phyloP scores from a whole-genome alignment of 1,139 yeast genomes.

The Magnusiomyces starmeri region DNA sequence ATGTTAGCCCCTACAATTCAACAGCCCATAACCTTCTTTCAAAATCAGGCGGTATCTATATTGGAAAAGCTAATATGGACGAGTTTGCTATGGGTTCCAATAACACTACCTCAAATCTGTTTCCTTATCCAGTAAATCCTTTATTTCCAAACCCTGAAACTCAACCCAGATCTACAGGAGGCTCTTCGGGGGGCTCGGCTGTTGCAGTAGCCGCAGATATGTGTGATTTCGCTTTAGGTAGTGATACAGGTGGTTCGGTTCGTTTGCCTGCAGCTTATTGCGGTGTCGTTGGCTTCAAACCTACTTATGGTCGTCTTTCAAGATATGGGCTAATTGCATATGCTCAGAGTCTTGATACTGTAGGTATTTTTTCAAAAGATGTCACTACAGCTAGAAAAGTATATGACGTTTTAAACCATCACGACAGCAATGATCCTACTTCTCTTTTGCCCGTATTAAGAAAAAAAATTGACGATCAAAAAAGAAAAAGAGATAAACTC shows the following conservation, averaged over 20 bases:
- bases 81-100: constrained; percentile 93
- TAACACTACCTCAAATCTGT: constrained; percentile 49
- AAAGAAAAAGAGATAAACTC: constrained; percentile 9
- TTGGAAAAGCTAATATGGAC: constrained; percentile 90
- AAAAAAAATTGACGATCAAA: constrained; percentile 15
- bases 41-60: constrained; percentile 44
- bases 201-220: constrained; percentile 73
- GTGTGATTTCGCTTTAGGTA: constrained; percentile 70
- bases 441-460: constrained; percentile 40
- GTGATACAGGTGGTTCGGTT: constrained; percentile 97
- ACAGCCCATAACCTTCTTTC: constrained; percentile 57
- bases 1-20: constrained; percentile 73
- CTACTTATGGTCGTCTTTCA: constrained; percentile 84
- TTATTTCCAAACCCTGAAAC: constrained; percentile 26
- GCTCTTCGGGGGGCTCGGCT: constrained; percentile 95
- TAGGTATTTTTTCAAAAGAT: constrained; percentile 64
- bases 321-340: constrained; percentile 89
- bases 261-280: constrained; percentile 87
- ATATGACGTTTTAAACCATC: constrained; percentile 47
- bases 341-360: constrained; percentile 92
- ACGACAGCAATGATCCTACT: constrained; percentile 79
- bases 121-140: constrained; percentile 64
- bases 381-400: constrained; percentile 42
- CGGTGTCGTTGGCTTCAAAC: constrained; percentile 80
- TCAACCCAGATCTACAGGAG: constrained; percentile 56